Percentiles rank a stretch among this genome's conserved stretches.
phyloP scores from a whole-genome alignment of 1,139 yeast genomes.

The Kurtzmaniella natalensis region DNA sequence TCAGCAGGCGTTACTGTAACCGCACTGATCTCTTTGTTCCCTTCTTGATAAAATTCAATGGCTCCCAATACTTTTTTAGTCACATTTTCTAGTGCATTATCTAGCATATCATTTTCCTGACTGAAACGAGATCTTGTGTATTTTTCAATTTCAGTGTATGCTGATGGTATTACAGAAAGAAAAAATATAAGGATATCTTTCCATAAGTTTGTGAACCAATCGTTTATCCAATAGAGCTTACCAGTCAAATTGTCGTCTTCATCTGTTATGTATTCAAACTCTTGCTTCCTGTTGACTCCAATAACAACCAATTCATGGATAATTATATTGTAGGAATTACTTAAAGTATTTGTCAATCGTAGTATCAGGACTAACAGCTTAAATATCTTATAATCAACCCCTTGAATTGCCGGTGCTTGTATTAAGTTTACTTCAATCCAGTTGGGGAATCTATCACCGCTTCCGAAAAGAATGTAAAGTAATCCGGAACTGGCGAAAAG shows the following conservation, averaged over 20 bases:
- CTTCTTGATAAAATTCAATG: slow-evolving; percentile 3
- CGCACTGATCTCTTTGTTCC: not conserved
- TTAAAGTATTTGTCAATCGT: slow-evolving; percentile 10
- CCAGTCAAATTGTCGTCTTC: slow-evolving; percentile 10
- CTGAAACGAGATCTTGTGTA: slow-evolving; percentile 16
- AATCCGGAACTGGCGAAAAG: slow-evolving; percentile 3
- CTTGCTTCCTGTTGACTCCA: slow-evolving; percentile 20
- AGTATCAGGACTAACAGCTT: slow-evolving; percentile 5
- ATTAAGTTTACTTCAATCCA: slow-evolving; percentile 10
- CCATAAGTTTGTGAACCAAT: slow-evolving; percentile 13
- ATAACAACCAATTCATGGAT: slow-evolving; percentile 14
- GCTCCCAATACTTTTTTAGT: not conserved
- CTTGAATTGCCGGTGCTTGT: slow-evolving; percentile 2
- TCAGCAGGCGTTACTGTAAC: not conserved
- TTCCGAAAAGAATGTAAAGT: slow-evolving; percentile 13
- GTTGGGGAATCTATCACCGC: slow-evolving; percentile 14
- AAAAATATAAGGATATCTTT: slow-evolving; percentile 20
- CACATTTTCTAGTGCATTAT: not conserved
- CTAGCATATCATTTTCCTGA: slow-evolving; percentile 18
- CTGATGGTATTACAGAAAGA: slow-evolving; percentile 19
- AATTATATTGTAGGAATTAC: slow-evolving; percentile 5
- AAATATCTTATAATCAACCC: slow-evolving; percentile 6
- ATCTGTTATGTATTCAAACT: slow-evolving; percentile 19
- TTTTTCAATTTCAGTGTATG: slow-evolving; percentile 12
- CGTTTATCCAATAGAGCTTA: slow-evolving; percentile 11